These are phyloP conservation scores for Phialemonium atrogriseum DNA, from an alignment of 2,329 filamentous ascomycete genomes.

Conservation along the genomic window DNA sequence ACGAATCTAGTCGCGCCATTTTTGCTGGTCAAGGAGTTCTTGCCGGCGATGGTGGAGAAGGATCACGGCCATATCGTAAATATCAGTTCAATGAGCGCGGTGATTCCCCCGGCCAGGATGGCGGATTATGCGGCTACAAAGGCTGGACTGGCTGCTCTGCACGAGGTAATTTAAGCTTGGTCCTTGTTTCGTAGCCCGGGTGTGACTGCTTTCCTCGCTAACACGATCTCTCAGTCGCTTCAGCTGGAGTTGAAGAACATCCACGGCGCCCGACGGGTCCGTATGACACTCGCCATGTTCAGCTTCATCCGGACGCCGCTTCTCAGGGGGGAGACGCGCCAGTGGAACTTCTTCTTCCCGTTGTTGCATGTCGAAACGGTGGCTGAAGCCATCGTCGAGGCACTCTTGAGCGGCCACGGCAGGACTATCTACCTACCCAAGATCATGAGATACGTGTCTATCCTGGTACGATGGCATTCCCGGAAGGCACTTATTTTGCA, in stretches of 20 bases:
- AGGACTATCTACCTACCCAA: conserved; percentile 20
- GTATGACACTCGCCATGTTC: conserved; percentile 20
- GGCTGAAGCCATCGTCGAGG: conserved; percentile 18
- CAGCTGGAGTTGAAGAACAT: conserved; percentile 21
- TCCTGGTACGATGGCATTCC: conserved; percentile 15
- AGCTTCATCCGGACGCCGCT: conserved; percentile 24
- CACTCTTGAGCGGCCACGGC: conserved; percentile 21
- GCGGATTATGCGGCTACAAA: conserved; percentile 54
- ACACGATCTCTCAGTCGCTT: conserved; percentile 12
- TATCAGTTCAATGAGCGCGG: conserved; percentile 49
- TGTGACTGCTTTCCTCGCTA: not conserved
- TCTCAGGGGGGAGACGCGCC: conserved; percentile 15
- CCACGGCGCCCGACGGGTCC: conserved; percentile 19
- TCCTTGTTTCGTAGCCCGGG: not conserved
- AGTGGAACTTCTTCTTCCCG: conserved; percentile 20
- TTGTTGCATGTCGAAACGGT: conserved; percentile 24
- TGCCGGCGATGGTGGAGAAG: conserved; percentile 45
- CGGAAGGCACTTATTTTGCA: not conserved
- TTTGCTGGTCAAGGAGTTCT: conserved; percentile 47
- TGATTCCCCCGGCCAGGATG: conserved; percentile 43
- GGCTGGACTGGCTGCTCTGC: conserved; percentile 21
- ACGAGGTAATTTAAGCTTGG: conserved; percentile 14
- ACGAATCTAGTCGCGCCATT: conserved; percentile 53
- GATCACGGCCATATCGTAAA: conserved; percentile 61
- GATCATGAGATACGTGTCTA: conserved; percentile 16